These are phyloP conservation scores for Penicillium decumbens DNA, from an alignment of 2,329 filamentous ascomycete genomes.

Conservation along the genomic window DNA sequence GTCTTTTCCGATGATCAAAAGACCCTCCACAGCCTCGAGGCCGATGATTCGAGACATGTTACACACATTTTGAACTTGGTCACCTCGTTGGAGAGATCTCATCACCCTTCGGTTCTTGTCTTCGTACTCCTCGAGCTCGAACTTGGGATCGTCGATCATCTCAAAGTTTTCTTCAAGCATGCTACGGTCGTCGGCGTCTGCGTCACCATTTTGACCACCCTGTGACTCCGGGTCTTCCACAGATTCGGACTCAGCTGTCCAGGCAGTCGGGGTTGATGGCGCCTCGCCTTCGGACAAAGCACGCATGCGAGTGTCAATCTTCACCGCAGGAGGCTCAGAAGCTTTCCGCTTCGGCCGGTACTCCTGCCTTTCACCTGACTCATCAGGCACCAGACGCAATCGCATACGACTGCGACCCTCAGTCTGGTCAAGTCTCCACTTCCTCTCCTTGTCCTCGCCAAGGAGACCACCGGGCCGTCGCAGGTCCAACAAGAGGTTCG, in stretches of 20 bases:
- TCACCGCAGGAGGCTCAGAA: conserved; percentile 49
- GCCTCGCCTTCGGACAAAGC: conserved; percentile 42
- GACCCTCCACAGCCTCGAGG: conserved; percentile 86
- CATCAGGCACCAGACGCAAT: conserved; percentile 76
- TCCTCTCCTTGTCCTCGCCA: conserved; percentile 58
- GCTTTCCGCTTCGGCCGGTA: conserved; percentile 80
- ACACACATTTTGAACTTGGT: conserved; percentile 88
- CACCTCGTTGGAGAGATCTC: conserved; percentile 83
- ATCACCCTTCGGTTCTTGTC: conserved; percentile 98
- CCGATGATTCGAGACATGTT: conserved; percentile 94
- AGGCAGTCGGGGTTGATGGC: conserved; percentile 33
- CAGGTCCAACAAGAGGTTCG: conserved; percentile 73
- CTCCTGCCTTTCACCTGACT: conserved; percentile 61
- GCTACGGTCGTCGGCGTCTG: conserved; percentile 34
- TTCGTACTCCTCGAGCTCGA: conserved; percentile 79
- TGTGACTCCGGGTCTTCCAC: conserved; percentile 28
- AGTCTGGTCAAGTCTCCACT: conserved; percentile 92
- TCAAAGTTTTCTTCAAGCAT: conserved; percentile 86
- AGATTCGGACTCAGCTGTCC: conserved; percentile 32
- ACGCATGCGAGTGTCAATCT: conserved; percentile 45
- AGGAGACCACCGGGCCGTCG: conserved; percentile 77
- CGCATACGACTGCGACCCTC: conserved; percentile 96
- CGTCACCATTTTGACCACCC: conserved; percentile 33
- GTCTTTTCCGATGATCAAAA: conserved; percentile 88
- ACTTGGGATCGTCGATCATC: conserved; percentile 87